Conservation (phyloP, 164 flowering plant species). For the Liquidambar formosana region DNA sequence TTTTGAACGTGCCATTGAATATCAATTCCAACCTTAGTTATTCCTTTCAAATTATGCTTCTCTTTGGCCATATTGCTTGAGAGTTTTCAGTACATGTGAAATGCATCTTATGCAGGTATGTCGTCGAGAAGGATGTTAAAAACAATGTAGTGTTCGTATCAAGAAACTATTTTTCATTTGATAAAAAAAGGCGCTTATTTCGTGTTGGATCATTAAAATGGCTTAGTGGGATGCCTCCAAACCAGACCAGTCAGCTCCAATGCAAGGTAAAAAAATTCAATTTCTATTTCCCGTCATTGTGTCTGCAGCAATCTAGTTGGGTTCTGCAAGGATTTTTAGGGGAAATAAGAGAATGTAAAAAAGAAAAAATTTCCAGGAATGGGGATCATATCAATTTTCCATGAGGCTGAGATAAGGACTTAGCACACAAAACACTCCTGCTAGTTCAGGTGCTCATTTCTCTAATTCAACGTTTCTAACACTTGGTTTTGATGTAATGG, state of each 20-base stretch:
- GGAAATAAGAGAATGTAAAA: not conserved
- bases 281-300: not conserved
- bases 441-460: too few species aligned
- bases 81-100: not conserved
- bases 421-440: too few species aligned
- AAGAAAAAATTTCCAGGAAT: too few species aligned
- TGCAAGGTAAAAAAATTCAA: slow-evolving; percentile 65
- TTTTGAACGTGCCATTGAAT: not conserved
- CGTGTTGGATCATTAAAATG: slow-evolving; percentile 92
- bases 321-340: not conserved
- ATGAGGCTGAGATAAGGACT: too few species aligned
- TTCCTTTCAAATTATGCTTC: not conserved
- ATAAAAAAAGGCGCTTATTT: slow-evolving; percentile 84
- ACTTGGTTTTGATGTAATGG: too few species aligned
- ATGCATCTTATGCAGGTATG: slow-evolving; percentile 64
- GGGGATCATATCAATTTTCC: too few species aligned
- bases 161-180: slow-evolving; percentile 82
- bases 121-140: slow-evolving; percentile 80
- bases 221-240: slow-evolving; percentile 59
- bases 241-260: slow-evolving; percentile 45
- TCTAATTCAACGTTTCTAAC: too few species aligned
- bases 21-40: not conserved
- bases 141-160: slow-evolving; percentile 94
- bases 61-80: not conserved
- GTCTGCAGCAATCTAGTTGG: not conserved